Percentiles rank a stretch among this genome's conserved stretches.
phyloP scores from a whole-genome alignment of 164 flowering plant species.

The Cinnamomum micranthum region DNA sequence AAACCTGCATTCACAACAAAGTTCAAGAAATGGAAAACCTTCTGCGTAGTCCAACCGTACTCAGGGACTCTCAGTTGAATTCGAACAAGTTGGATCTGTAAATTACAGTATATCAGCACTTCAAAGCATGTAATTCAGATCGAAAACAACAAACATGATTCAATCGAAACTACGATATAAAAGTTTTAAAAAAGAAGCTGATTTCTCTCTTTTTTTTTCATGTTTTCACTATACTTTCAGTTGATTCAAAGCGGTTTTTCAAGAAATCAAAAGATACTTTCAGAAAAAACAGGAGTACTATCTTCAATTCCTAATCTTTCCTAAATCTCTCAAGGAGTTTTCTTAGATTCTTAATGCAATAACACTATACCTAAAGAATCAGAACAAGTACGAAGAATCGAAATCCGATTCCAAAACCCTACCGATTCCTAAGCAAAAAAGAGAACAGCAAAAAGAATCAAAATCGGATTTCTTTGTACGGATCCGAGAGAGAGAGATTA shows the following conservation, averaged over 20 bases:
- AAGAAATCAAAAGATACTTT: neutral
- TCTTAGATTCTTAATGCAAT: neutral
- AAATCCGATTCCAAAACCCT: neutral
- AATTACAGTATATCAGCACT: neutral
- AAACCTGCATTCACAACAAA: slow-evolving; percentile 58
- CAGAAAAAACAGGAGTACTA: no score
- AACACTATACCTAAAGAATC: neutral
- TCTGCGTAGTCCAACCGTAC: slow-evolving; percentile 70
- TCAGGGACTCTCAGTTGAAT: slow-evolving; percentile 64
- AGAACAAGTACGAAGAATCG: neutral
- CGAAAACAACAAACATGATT: neutral
- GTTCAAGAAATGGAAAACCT: slow-evolving; percentile 60
- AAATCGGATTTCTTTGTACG: neutral
- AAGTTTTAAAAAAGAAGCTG: no score
- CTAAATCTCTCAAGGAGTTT: neutral
- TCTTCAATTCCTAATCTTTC: neutral
- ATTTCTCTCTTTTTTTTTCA: neutral
- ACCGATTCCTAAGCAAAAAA: neutral
- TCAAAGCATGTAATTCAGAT: neutral
- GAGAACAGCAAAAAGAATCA: neutral
- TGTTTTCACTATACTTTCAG: neutral
- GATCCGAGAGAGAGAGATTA: slow-evolving; percentile 10
- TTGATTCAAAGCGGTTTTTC: no score
- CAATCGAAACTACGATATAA: neutral
- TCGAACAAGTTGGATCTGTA: slow-evolving; percentile 52